These are phyloP conservation scores for Ochromonas danica DNA, from an alignment of 108 stramenopile species.

Conservation along the genomic window DNA sequence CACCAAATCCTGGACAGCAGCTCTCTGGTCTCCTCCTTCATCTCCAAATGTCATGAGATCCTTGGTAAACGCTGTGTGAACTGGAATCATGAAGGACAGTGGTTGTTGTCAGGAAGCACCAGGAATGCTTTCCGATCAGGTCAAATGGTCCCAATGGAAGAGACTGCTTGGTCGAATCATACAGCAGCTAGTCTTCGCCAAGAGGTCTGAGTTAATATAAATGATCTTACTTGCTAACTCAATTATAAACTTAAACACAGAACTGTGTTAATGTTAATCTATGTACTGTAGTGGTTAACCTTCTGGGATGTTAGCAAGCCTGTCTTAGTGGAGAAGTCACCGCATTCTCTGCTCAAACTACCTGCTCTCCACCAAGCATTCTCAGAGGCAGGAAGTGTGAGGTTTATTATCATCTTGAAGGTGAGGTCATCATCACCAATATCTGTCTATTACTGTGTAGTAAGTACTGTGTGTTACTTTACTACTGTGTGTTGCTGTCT, in stretches of 20 bases:
- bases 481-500: background rate
- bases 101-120: background rate
- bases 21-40: background rate
- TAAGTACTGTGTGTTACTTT: background rate
- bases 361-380: background rate
- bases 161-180: too few relatives aligned
- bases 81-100: slow-evolving; percentile 25
- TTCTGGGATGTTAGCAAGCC: background rate
- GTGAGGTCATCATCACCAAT: background rate
- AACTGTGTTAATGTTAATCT: too few relatives aligned
- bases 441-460: background rate
- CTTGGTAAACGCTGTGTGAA: slow-evolving; percentile 4
- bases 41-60: background rate
- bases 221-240: too few relatives aligned
- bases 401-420: slow-evolving; percentile 5
- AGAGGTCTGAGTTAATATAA: too few relatives aligned
- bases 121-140: background rate
- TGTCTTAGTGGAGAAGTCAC: background rate
- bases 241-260: too few relatives aligned
- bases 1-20: background rate
- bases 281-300: background rate
- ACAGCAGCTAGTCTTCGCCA: too few relatives aligned
- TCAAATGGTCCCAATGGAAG: too few relatives aligned
- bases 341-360: slow-evolving; percentile 2
- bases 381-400: background rate